Base-by-base conservation (phyloP, 257 asterid genomes). In the Linaria vulgaris region DNA sequence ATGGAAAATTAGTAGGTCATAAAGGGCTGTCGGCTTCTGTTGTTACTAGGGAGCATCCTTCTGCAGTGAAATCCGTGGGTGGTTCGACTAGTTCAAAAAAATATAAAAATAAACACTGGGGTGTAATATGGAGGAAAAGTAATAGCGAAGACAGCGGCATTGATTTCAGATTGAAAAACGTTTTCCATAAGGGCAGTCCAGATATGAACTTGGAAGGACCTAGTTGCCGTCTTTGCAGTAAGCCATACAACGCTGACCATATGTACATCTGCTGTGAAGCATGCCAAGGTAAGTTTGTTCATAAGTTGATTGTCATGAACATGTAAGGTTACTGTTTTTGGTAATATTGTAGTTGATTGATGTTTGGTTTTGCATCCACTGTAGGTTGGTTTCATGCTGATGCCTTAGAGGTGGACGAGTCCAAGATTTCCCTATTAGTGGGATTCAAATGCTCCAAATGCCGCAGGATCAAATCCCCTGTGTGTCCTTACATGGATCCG, bases 351-450 rank as follows among this genome's bases (percentile, higher is more conserved):
- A n/a, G 37, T 15, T 56, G 60, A 56, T 59, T 64, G n/a, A 67
- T 56, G 68, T 61, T 74, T 68, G 37, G 47, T 46, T 55, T 67
- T 64, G 34, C 74, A 53, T 68, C 24, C 43, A 25, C 70, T 58
- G 67, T 90, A 90, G 97, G 59, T 78, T 90, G 97, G 97, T 85
- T 61, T 70, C 97, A 89, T 72, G 97, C 91, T 51, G 97, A 82
- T 54, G 79, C 97, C 22, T 68, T 89, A 53, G 94, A 78, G 65
- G 68, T 89, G 71, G 78, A 81, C 1, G 95, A 89, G 75, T 82
- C 88, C 10, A 78, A 73, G 79, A 56, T 89, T 48, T 56, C 53
- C 55, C 66, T 60, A 14, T 69, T 86, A 66, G 53, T 61, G 48
- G 95, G 97, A 68, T 89, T 79, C 79, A 89, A 83, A 79, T 90